A percentile compares a stretch with the other conserved stretches of the same genome.
Evolutionary conservation across 441 rosid genomes (phyloP).

Genomic region (Arabidopsis lyrata): DNA sequence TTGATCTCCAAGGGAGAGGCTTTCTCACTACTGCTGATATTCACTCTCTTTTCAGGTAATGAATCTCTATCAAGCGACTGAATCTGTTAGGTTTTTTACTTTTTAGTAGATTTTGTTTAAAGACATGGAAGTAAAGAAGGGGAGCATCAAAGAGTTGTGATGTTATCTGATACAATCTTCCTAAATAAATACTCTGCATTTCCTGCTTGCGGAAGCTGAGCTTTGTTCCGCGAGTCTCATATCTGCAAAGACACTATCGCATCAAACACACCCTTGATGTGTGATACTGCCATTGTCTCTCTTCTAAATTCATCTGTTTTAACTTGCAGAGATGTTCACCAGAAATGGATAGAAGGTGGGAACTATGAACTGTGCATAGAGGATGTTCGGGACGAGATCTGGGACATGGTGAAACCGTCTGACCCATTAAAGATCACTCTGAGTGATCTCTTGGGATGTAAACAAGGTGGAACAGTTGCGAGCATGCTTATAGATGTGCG

Average conservation of each 20-base stretch:
- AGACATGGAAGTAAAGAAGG: constrained; percentile 91
- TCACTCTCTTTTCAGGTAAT: constrained; percentile 96
- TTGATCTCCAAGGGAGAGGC: constrained; percentile 90
- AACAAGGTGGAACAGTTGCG: constrained; percentile 97
- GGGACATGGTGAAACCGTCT: constrained; percentile 99
- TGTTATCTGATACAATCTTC: constrained; percentile 98
- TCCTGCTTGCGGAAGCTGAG: constrained; percentile 85
- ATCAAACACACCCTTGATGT: constrained; percentile 2
- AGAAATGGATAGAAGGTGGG: constrained; percentile 99
- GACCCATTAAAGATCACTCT: constrained; percentile 78
- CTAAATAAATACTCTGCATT: constrained; percentile 67
- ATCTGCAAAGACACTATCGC: constrained; percentile 61
- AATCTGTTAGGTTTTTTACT: constrained; percentile 1
- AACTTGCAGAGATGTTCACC: constrained; percentile 88
- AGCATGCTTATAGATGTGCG: constrained; percentile 98
- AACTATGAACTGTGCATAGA: constrained; percentile 96
- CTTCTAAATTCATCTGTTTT: neutral
- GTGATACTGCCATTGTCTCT: constrained; percentile 27
- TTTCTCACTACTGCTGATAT: constrained; percentile 95
- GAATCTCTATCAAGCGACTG: constrained; percentile 1
- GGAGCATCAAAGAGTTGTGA: constrained; percentile 77
- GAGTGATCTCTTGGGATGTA: constrained; percentile 81
- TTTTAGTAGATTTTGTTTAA: constrained; percentile 25
- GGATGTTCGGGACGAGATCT: constrained; percentile 96
- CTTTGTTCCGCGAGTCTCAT: constrained; percentile 73